phyloP scores from a whole-genome alignment of 2,329 filamentous ascomycete genomes.

The Capronia americana region DNA sequence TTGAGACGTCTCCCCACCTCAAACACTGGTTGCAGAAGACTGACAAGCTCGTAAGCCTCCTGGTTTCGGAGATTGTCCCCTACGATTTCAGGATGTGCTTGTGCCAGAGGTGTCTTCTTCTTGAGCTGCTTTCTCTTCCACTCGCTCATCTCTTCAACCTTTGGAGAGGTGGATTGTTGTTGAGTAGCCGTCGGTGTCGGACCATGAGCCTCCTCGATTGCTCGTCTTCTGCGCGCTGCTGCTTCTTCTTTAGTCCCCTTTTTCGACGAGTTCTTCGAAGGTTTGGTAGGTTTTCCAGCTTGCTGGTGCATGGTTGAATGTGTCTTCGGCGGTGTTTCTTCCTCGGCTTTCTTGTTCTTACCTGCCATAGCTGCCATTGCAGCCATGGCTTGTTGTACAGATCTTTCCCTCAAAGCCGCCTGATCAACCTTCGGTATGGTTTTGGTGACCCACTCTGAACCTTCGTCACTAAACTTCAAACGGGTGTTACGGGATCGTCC shows the following conservation, averaged over 20 bases:
- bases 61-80: constrained; percentile 15
- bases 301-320: constrained; percentile 36
- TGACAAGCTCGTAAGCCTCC: constrained; percentile 42
- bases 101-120: constrained; percentile 28
- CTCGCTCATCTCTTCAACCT: constrained; percentile 27
- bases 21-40: constrained; percentile 43
- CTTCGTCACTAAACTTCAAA: constrained; percentile 29
- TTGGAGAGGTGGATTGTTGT: neutral
- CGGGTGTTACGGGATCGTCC: constrained; percentile 7
- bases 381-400: constrained; percentile 14
- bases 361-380: constrained; percentile 19
- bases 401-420: constrained; percentile 19
- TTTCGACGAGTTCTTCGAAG: constrained; percentile 22
- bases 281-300: constrained; percentile 30
- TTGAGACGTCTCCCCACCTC: constrained; percentile 45
- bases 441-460: constrained; percentile 23
- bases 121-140: constrained; percentile 28
- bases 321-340: constrained; percentile 15
- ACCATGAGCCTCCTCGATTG: constrained; percentile 29
- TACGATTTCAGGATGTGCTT: constrained; percentile 23
- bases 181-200: constrained; percentile 7
- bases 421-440: constrained; percentile 14
- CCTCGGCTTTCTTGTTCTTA: constrained; percentile 24
- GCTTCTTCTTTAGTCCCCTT: constrained; percentile 28
- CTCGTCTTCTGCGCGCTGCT: constrained; percentile 18